Evolutionary conservation across 1,139 yeast species (phyloP), one percentile per base, ranked within the genome.

Genomic region (Lodderomyces beijingensis): DNA sequence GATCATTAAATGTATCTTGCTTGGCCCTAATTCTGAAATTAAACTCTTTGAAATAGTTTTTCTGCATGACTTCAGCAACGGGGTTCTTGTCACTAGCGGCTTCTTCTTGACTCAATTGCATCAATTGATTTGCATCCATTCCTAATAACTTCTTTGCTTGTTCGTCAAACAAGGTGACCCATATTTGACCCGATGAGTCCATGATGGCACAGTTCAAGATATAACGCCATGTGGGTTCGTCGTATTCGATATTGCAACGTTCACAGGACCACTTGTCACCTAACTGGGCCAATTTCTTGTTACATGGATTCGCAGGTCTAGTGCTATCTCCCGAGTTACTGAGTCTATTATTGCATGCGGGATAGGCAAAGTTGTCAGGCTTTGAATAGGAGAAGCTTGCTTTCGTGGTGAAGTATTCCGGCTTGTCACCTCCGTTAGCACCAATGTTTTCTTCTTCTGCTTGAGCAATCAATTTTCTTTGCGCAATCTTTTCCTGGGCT

Each of bases 191-290:
- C 3, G 94, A 71, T 40, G 71, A 68, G 56, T 93, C 99, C 52
- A 79, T 71, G 9, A 88, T 73, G 3, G 87, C 75, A 33, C 79
- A 60, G 16, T 81, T 79, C 45, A 89, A 57, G 37, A 89, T 78
- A 48, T 84, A 93, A 53, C 97, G 75, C 61, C 84, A 79, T 32
- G 71, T 66, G 20, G 98, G 96, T 38, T 68, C 70, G 3, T 72
- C 66, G 50, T 76, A 79, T 37, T 74, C 73, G 37, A 73, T 64
- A 48, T 86, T 82, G 70, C 97, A 89, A 56, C 82, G 83, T 55
- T 88, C 97, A 65, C 99, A 93, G 57, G 95, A 77, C 95, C 95
- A 91, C 16, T 79, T 65, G 54, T 81, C 86, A 25, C 75, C 67
- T 36, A 75, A 80, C 38, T 75, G 79, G 30, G 81, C 59, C 23